Conservation (phyloP, 2,329 filamentous ascomycete genomes). For the Trichoderma oligosporum region DNA sequence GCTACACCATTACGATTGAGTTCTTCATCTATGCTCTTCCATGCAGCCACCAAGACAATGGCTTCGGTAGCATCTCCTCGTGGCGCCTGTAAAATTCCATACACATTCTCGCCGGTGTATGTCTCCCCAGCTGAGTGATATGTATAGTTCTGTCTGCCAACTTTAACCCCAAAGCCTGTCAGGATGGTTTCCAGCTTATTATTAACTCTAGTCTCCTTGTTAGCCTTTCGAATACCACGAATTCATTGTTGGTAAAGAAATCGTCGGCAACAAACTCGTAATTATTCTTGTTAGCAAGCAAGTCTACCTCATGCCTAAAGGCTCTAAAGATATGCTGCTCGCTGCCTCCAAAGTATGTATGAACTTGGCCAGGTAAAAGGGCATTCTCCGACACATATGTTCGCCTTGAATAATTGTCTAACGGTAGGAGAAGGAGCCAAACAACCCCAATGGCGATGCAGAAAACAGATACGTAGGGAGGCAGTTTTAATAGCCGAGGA, state of each 20-base stretch:
- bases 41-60: conserved; percentile 85
- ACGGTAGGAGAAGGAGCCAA: conserved; percentile 85
- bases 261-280: conserved; percentile 42
- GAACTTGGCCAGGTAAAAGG: conserved; percentile 89
- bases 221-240: neutral
- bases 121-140: conserved; percentile 74
- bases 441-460: conserved; percentile 80
- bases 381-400: conserved; percentile 99
- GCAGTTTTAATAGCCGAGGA: conserved; percentile 75
- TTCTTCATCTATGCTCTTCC: conserved; percentile 74
- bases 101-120: conserved; percentile 82
- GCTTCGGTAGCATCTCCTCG: conserved; percentile 95
- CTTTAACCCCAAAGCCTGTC: conserved; percentile 75
- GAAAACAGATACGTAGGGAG: conserved; percentile 80
- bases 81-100: conserved; percentile 88
- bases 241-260: neutral
- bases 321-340: conserved; percentile 93
- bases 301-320: conserved; percentile 78
- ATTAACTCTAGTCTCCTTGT: conserved; percentile 48
- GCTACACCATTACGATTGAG: conserved; percentile 85
- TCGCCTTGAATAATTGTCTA: conserved; percentile 83
- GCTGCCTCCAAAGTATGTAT: conserved; percentile 95
- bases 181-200: conserved; percentile 73
- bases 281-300: conserved; percentile 52
- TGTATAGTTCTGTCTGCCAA: conserved; percentile 81